phyloP scores from a whole-genome alignment of 1,139 yeast species.

The Groenewaldozyma sp. region DNA sequence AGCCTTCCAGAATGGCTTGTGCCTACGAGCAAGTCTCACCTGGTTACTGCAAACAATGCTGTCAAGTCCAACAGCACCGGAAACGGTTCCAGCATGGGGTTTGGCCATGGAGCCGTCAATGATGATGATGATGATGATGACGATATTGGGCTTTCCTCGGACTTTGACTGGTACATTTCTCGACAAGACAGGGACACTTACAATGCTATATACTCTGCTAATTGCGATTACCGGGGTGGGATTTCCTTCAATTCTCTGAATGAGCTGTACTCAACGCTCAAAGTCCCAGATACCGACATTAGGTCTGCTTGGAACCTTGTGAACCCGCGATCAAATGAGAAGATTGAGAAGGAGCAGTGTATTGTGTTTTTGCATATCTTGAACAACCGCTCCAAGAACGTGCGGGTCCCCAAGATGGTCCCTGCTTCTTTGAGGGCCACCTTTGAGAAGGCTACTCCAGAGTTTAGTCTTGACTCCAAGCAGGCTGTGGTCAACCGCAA shows the following conservation, averaged over 20 bases:
- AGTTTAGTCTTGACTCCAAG: slow-evolving; percentile 53
- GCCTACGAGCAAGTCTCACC: slow-evolving; percentile 78
- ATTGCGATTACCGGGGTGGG: slow-evolving; percentile 76
- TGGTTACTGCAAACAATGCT: slow-evolving; percentile 74
- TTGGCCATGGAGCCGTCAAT: slow-evolving; percentile 3
- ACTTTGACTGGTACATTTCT: slow-evolving; percentile 93
- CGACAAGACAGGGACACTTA: slow-evolving; percentile 76
- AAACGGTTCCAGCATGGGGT: slow-evolving; percentile 4
- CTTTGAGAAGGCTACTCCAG: slow-evolving; percentile 76
- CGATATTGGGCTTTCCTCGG: slow-evolving; percentile 47
- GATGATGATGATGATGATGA: slow-evolving; percentile 37
- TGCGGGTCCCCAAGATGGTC: slow-evolving; percentile 81
- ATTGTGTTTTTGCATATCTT: slow-evolving; percentile 82
- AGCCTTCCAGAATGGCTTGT: slow-evolving; percentile 83
- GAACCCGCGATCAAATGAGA: slow-evolving; percentile 77
- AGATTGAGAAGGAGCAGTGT: slow-evolving; percentile 90
- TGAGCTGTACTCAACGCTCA: slow-evolving; percentile 60
- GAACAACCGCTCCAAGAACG: slow-evolving; percentile 83
- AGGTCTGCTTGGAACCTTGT: slow-evolving; percentile 92
- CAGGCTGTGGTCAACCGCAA: slow-evolving; percentile 35
- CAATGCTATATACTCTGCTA: slow-evolving; percentile 66
- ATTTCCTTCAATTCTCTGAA: slow-evolving; percentile 63
- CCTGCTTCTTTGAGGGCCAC: slow-evolving; percentile 92
- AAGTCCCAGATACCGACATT: slow-evolving; percentile 79
- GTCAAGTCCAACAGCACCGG: slow-evolving; percentile 23